A percentile compares a stretch with the other conserved stretches of the same genome.
Evolutionary conservation across 176 grass and related monocot species (phyloP).

Genomic region (Ensete ventricosum): DNA sequence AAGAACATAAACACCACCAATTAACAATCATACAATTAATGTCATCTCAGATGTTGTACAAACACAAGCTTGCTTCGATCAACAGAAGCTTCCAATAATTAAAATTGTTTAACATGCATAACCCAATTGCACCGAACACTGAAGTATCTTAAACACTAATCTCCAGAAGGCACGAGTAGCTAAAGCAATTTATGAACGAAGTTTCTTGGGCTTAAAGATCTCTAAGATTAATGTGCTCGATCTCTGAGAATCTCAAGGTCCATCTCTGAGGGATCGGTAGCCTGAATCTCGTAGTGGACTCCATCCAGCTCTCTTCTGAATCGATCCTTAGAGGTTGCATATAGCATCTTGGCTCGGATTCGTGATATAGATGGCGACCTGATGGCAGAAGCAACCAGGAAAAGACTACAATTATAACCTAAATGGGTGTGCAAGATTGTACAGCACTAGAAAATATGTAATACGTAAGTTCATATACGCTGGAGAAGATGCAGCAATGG

Average conservation of each 20-base stretch:
- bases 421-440: too few relatives aligned
- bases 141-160: background rate
- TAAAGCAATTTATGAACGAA: background rate
- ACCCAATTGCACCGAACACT: background rate
- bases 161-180: background rate
- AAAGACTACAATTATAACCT: background rate
- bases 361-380: conserved; percentile 76
- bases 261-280: conserved; percentile 78
- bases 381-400: background rate
- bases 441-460: too few relatives aligned
- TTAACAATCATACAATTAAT: too few relatives aligned
- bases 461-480: too few relatives aligned
- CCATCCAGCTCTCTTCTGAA: conserved; percentile 85
- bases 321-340: conserved; percentile 81
- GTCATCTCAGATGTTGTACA: background rate
- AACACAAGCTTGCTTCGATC: background rate
- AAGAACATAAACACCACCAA: too few relatives aligned
- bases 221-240: conserved; percentile 48
- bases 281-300: conserved; percentile 95
- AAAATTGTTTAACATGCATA: background rate
- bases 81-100: background rate
- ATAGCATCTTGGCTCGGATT: conserved; percentile 95
- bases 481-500: too few relatives aligned
- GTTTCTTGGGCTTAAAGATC: too few relatives aligned
- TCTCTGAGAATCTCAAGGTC: conserved; percentile 65